Base-by-base conservation (phyloP, 441 rosid genomes). In the Erodium trifolium region DNA sequence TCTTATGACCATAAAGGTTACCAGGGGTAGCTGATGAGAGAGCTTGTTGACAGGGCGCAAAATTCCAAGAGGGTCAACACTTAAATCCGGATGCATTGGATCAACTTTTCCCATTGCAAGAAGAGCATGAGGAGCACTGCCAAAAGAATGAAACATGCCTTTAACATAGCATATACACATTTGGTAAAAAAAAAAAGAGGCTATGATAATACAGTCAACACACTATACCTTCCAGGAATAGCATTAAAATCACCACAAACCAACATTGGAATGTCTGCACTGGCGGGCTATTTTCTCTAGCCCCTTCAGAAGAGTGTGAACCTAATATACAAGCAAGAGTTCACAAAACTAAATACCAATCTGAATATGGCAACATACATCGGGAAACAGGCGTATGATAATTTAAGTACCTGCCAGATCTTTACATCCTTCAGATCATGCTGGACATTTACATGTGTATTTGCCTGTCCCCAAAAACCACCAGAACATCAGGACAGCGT, bases 251-350 rank as follows among this genome's bases (percentile, higher is more conserved):
- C 27, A 23, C 27, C 27, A 2, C 27, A 23, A 23, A 80, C 85
- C 81, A 95, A 68, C 98, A 95, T 95, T 31, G 99, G 99, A 74
- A 95, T 92, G 82, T 95, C 97, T 7, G 99, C 99, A 70, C 99
- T 95, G 18, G 93, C 95, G 27, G 27, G 97, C 98, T 73, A 95
- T 90, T 79, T 95, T 95, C 79, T 95, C 98, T 80, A 95, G 82
- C 65, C 99, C 99, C 78, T 95, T 95, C 72, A 95, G 72, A 43
- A 95, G 93, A 4, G 99, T 95, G 71, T 89, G 99, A 41, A 95
- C 97, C 99, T 95, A 79, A 78, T 70, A 70, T 72, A 67, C 67
- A 62, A 41, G 72, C 4, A 66, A 77, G 39, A 69, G 74, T 64
- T 19, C 3, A 63, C 39, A 67, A 51, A 62, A 11, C 14, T 13